A percentile compares a stretch with the other conserved stretches of the same genome.
Conservation (phyloP, 78 protist species). For the Dictyostelium firmibasis region DNA sequence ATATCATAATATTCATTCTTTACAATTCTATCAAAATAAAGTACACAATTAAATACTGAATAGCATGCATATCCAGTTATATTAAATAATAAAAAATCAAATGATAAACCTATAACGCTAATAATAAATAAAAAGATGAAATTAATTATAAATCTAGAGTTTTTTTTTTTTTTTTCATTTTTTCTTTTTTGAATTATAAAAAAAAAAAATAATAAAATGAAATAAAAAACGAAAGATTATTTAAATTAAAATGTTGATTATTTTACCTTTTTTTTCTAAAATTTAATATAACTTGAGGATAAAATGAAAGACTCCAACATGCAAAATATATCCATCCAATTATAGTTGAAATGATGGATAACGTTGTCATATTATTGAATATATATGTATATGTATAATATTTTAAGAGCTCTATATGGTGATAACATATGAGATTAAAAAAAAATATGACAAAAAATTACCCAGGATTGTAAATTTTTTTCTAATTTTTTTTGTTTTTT, state of each 20-base stretch:
- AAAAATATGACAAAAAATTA: no score
- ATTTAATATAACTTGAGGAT: slow-evolving; percentile 90
- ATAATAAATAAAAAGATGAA: background rate
- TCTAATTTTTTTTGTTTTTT: no score
- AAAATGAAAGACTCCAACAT: slow-evolving; percentile 92
- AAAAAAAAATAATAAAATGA: background rate
- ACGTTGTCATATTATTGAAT: slow-evolving; percentile 24
- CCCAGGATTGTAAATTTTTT: no score
- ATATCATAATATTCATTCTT: slow-evolving; percentile 52
- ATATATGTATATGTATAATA: no score
- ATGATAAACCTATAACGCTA: slow-evolving; percentile 85
- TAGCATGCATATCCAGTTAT: slow-evolving; percentile 90
- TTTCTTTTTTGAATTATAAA: background rate
- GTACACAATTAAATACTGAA: slow-evolving; percentile 63
- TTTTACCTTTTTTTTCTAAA: slow-evolving; percentile 62
- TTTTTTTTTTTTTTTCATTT: background rate
- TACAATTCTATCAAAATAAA: slow-evolving; percentile 49
- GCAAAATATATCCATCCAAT: slow-evolving; percentile 92
- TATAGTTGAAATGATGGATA: slow-evolving; percentile 2
- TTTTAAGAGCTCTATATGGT: no score
- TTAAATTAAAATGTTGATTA: no score
- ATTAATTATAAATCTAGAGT: no score
- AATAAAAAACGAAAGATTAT: background rate
- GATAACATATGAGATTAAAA: background rate
- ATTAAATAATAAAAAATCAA: slow-evolving; percentile 87